Evolutionary conservation across 495 filamentous ascomycete genomes (phyloP).

Genomic region (Pyrenopolyporus hunteri): DNA sequence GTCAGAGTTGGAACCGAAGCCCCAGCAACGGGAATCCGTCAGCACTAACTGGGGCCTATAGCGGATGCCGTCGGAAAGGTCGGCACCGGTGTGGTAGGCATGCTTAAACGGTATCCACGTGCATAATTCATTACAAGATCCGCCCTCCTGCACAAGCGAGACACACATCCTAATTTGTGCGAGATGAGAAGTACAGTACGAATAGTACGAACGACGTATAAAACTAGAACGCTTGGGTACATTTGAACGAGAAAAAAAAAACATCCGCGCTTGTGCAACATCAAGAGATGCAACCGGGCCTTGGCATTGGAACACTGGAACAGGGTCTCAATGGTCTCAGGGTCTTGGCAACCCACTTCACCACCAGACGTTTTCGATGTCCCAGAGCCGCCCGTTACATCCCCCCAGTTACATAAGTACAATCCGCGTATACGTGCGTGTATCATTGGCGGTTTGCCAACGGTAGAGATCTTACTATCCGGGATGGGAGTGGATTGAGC

Average conservation of each 20-base stretch:
- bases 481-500: conserved; percentile 16
- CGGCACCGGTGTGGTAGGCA: conserved; percentile 8
- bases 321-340: not conserved
- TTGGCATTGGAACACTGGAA: conserved; percentile 20
- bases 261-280: conserved; percentile 23
- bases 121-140: conserved; percentile 7
- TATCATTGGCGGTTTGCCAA: not conserved
- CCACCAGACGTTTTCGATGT: conserved; percentile 2
- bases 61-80: conserved; percentile 13
- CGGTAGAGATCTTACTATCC: conserved; percentile 16
- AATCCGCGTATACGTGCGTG: conserved; percentile 14
- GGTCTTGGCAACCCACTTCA: conserved; percentile 2
- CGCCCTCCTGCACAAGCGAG: conserved; percentile 3
- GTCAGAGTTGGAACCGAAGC: not conserved
- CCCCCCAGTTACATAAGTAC: not conserved
- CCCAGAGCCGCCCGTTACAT: conserved; percentile 29
- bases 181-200: conserved; percentile 10
- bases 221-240: conserved; percentile 10
- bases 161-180: too few species aligned
- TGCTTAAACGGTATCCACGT: conserved; percentile 3
- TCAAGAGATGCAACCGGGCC: conserved; percentile 24
- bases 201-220: not conserved
- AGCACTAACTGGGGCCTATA: conserved; percentile 10
- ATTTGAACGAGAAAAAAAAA: not conserved
- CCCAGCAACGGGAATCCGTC: not conserved